Conservation (phyloP, 2,329 filamentous ascomycete genomes). For the Cladosporium sp. region DNA sequence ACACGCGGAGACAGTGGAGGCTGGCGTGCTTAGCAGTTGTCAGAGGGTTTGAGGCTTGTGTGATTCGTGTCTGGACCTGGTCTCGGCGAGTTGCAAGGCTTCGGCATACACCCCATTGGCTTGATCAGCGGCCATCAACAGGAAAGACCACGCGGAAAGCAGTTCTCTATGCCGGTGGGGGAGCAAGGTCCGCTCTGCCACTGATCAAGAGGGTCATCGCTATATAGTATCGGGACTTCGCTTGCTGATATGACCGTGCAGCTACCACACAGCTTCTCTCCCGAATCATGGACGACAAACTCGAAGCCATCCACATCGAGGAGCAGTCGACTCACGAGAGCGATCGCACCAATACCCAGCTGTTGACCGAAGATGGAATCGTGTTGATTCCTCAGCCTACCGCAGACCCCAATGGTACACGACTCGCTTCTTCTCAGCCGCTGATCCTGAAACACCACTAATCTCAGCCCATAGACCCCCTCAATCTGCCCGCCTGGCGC, state of each 20-base stretch:
- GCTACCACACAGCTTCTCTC: not conserved
- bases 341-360: not conserved
- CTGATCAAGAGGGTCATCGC: no score
- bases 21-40: no score
- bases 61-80: no score
- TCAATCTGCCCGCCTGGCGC: slow-evolving; percentile 14
- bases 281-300: not conserved
- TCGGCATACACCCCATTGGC: no score
- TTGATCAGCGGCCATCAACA: not conserved
- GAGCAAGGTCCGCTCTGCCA: not conserved
- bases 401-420: slow-evolving; percentile 12
- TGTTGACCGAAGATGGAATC: not conserved
- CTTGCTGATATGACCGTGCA: not conserved
- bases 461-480: slow-evolving; percentile 3
- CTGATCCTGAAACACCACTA: not conserved
- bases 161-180: not conserved
- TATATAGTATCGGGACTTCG: not conserved
- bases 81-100: no score
- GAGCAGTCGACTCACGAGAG: not conserved
- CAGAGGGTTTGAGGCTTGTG: no score
- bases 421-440: not conserved
- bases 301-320: not conserved
- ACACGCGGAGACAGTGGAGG: no score
- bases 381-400: slow-evolving; percentile 15
- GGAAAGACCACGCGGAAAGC: not conserved